Percentiles rank a stretch among this genome's conserved stretches.
Conservation (phyloP, 169 alveolate species). For the Plasmodium adleri region DNA sequence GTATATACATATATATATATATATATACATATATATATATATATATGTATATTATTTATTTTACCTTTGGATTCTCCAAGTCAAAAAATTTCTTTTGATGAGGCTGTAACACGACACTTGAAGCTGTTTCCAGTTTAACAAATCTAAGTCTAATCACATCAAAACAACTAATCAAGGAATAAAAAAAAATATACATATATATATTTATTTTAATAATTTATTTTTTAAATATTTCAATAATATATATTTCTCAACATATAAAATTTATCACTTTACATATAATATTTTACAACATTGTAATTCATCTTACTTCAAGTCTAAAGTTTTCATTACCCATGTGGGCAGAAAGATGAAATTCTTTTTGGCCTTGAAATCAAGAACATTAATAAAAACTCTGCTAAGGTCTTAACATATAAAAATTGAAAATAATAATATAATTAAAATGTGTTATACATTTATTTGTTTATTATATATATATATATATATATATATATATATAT, state of each 20-base stretch:
- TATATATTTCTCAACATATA: too few relatives aligned
- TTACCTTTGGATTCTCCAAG: conserved; percentile 47
- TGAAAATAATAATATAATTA: neutral
- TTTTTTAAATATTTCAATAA: too few relatives aligned
- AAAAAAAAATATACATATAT: neutral
- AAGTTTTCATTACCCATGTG: conserved; percentile 40
- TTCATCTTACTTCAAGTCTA: conserved; percentile 14
- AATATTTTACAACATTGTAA: too few relatives aligned
- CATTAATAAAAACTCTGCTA: conserved; percentile 62
- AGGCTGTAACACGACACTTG: conserved; percentile 53
- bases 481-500: too few relatives aligned
- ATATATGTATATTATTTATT: neutral
- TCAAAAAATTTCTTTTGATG: conserved; percentile 61
- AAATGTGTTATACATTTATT: too few relatives aligned
- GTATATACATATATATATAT: neutral
- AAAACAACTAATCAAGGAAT: conserved; percentile 26
- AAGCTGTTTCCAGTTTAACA: conserved; percentile 45
- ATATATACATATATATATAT: neutral
- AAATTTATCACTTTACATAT: too few relatives aligned
- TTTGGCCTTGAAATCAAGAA: conserved; percentile 57
- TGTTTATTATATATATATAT: neutral
- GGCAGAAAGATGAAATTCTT: conserved; percentile 64
- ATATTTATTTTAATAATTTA: too few relatives aligned
- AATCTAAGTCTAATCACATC: conserved; percentile 46
- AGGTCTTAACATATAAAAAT: conserved; percentile 7